A percentile compares a stretch with the other conserved stretches of the same genome.
Evolutionary conservation across 2,329 filamentous ascomycete species (phyloP).

Genomic region (Trichoderma koningii): DNA sequence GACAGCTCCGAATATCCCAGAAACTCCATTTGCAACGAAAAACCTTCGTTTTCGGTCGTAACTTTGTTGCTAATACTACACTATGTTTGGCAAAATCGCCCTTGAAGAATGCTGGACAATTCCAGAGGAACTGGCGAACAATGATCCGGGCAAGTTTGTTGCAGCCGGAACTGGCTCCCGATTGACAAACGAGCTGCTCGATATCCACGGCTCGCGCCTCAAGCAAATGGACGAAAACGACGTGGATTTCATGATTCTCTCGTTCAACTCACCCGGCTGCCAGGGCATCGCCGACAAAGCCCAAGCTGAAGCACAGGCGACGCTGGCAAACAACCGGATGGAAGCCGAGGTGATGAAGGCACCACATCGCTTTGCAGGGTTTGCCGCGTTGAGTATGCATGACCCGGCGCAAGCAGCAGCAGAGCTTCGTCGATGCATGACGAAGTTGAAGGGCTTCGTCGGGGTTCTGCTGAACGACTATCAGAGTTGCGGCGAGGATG

Average conservation of each 20-base stretch:
- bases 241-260: conserved; percentile 53
- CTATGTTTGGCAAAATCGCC: conserved; percentile 63
- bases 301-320: conserved; percentile 42
- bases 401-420: conserved; percentile 51
- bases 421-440: conserved; percentile 57
- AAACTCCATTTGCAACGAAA: too few species aligned
- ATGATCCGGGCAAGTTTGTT: conserved; percentile 59
- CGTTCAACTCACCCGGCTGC: conserved; percentile 51
- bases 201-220: conserved; percentile 45
- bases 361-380: conserved; percentile 48
- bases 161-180: conserved; percentile 30
- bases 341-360: conserved; percentile 43
- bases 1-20: not conserved
- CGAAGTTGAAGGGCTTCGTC: conserved; percentile 57
- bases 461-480: conserved; percentile 64
- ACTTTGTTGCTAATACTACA: not conserved
- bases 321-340: conserved; percentile 48
- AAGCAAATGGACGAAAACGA: conserved; percentile 49
- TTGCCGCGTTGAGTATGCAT: conserved; percentile 55
- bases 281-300: conserved; percentile 47
- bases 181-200: conserved; percentile 48
- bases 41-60: too few species aligned
- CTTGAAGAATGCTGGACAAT: conserved; percentile 62
- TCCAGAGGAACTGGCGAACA: conserved; percentile 59
- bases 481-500: conserved; percentile 60